These are phyloP conservation scores for Stygiomarasmius scandens DNA, from an alignment of 1,284 basidiomycete species.

Conservation along the genomic window DNA sequence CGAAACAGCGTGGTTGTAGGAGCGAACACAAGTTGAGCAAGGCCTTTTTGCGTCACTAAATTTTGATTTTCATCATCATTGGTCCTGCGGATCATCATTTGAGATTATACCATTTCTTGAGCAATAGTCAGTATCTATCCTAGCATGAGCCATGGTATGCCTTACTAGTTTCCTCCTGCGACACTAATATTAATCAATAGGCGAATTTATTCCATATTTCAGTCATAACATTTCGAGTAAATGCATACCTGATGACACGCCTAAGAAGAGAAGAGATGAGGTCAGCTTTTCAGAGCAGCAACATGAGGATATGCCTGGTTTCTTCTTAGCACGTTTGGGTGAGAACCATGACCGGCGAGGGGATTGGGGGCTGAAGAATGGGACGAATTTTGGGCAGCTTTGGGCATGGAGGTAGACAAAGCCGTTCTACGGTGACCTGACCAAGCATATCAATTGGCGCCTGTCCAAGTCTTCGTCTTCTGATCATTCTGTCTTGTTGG, in stretches of 20 bases:
- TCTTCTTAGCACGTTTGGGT: slow-evolving; percentile 58
- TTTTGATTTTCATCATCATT: slow-evolving; percentile 3
- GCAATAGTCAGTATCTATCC: slow-evolving; percentile 17
- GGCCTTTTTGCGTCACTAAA: slow-evolving; percentile 68
- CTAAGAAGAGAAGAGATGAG: slow-evolving; percentile 25
- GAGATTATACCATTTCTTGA: slow-evolving; percentile 62
- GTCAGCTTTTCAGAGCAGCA: background rate
- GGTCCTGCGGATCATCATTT: slow-evolving; percentile 7
- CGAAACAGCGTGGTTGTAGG: slow-evolving; percentile 61
- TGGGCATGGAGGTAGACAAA: slow-evolving; percentile 30
- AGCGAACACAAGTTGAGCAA: slow-evolving; percentile 69
- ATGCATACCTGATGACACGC: slow-evolving; percentile 52
- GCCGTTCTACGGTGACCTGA: background rate
- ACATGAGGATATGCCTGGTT: slow-evolving; percentile 48
- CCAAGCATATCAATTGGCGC: background rate
- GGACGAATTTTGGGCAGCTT: slow-evolving; percentile 34
- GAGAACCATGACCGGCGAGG: slow-evolving; percentile 30
- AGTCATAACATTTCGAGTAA: background rate
- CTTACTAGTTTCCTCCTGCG: slow-evolving; percentile 74
- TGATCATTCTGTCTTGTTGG: no score
- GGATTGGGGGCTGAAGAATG: slow-evolving; percentile 29
- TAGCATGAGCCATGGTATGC: slow-evolving; percentile 9
- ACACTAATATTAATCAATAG: slow-evolving; percentile 46
- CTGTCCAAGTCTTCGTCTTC: background rate
- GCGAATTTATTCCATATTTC: no score